These are phyloP conservation scores for Sclerotinia nivalis DNA, from an alignment of 2,329 filamentous ascomycete genomes.

Conservation along the genomic window DNA sequence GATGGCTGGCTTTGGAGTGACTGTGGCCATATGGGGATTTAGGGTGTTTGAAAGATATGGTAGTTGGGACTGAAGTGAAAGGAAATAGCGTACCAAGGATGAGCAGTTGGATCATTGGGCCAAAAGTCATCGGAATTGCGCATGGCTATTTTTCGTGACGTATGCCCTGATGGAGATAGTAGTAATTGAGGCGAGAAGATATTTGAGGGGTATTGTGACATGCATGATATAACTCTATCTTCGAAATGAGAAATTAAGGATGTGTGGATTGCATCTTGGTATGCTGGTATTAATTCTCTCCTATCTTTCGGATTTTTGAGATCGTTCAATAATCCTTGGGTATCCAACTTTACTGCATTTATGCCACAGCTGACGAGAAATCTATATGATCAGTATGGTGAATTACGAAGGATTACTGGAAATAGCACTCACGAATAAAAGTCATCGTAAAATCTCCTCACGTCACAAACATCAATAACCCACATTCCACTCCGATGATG, in stretches of 20 bases:
- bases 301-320: slow-evolving; percentile 10
- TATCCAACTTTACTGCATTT: slow-evolving; percentile 26
- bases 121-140: slow-evolving; percentile 31
- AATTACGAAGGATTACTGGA: not conserved
- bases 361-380: slow-evolving; percentile 26
- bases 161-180: slow-evolving; percentile 15
- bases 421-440: slow-evolving; percentile 25
- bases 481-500: slow-evolving; percentile 21
- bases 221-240: slow-evolving; percentile 28
- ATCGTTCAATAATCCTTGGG: slow-evolving; percentile 26
- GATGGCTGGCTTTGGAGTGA: not conserved
- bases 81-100: slow-evolving; percentile 23
- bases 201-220: slow-evolving; percentile 26
- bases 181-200: slow-evolving; percentile 25
- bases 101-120: slow-evolving; percentile 25
- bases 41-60: too few relatives aligned
- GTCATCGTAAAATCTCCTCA: slow-evolving; percentile 26
- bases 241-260: slow-evolving; percentile 23
- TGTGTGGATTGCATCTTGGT: slow-evolving; percentile 24
- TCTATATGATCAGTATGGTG: not conserved
- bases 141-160: slow-evolving; percentile 6
- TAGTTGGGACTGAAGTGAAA: not conserved
- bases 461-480: slow-evolving; percentile 24
- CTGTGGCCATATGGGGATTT: too few relatives aligned
- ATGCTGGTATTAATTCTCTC: slow-evolving; percentile 21